A percentile compares a stretch with the other conserved stretches of the same genome.
Evolutionary conservation across 495 filamentous ascomycete genomes (phyloP).

Genomic region (Aspergillus egyptiacus): DNA sequence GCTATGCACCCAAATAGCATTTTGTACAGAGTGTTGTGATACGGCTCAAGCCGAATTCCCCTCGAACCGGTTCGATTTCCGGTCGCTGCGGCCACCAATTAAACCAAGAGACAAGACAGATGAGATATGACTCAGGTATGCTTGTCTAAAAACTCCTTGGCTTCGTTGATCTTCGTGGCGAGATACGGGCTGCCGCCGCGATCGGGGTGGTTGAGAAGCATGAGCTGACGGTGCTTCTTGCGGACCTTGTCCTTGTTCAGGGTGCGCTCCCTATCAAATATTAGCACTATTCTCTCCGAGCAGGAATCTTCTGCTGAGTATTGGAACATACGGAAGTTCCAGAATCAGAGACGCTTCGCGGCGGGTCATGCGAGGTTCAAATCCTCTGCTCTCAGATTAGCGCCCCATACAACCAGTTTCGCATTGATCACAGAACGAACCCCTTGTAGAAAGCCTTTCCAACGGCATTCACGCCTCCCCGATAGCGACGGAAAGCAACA

Average conservation of each 20-base stretch:
- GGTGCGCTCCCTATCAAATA: constrained; percentile 61
- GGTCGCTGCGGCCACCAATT: not conserved
- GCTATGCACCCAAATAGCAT: constrained; percentile 38
- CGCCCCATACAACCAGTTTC: not conserved
- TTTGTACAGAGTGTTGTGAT: constrained; percentile 16
- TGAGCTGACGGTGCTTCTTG: constrained; percentile 92
- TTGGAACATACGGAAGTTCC: constrained; percentile 67
- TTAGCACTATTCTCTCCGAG: constrained; percentile 17
- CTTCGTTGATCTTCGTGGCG: constrained; percentile 96
- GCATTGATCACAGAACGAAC: constrained; percentile 20
- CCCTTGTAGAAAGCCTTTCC: constrained; percentile 95
- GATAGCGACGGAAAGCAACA: constrained; percentile 77
- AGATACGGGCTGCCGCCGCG: constrained; percentile 94
- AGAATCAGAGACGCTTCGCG: constrained; percentile 89
- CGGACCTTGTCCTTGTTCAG: constrained; percentile 87
- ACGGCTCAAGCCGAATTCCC: not conserved
- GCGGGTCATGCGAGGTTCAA: constrained; percentile 87
- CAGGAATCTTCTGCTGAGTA: not conserved
- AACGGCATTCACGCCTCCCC: constrained; percentile 67
- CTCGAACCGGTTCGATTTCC: not conserved
- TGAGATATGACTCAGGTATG: constrained; percentile 19
- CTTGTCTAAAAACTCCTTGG: constrained; percentile 95
- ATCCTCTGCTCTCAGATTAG: constrained; percentile 50
- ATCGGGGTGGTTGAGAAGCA: constrained; percentile 97
- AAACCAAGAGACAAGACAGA: not conserved